Evolutionary conservation across 108 stramenopile species (phyloP), one percentile per base, ranked within the genome.

Genomic region (Cyclotella choctawhatcheeana): DNA sequence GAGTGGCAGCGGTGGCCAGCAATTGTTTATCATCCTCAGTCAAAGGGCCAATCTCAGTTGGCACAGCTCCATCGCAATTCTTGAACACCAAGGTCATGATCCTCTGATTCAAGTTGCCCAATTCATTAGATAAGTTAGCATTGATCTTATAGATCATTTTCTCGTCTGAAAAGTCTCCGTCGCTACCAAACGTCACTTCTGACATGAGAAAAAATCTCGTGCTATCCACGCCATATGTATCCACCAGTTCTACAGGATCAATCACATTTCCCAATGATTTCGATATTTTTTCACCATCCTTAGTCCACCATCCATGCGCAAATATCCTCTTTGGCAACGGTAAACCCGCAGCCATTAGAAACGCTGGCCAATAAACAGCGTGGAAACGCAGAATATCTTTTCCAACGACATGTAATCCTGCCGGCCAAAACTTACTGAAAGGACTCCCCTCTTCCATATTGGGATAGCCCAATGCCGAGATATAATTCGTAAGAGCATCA

Each of bases 341-440:
- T n/a, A 99, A 63, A 24, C 84, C 97, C 17, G 97, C 97, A 21
- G 96, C 94, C 90, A 98, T 87, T n/a, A 99, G 83, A 31, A 98
- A 87, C 29, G 97, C 97, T 6, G 99, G 99, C 99, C 99, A 99
- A 80, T 97, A 98, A 3, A 99, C 95, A 29, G 97, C 82, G 82
- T 99, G 99, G 73, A 99, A 99, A 29, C 97, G 80, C 35, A 98
- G 76, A 76, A 99, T 99, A 82, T 99, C 99, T 84, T 99, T 99
- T 27, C 99, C 99, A 34, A 99, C 94, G 25, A 99, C 86, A 68
- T 99, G 99, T 25, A 95, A 64, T 0, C 85, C 76, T 1, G 93
- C 92, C 6, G 96, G 96, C 97, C 97, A 97, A 75, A 65, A 89
- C 59, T 87, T 88, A 29, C 75, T 82, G 61, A 83, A 89, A 1